Percentiles rank a stretch among this genome's conserved stretches.
phyloP scores from a whole-genome alignment of 257 asterid genomes.

The Nicotiana undulata region DNA sequence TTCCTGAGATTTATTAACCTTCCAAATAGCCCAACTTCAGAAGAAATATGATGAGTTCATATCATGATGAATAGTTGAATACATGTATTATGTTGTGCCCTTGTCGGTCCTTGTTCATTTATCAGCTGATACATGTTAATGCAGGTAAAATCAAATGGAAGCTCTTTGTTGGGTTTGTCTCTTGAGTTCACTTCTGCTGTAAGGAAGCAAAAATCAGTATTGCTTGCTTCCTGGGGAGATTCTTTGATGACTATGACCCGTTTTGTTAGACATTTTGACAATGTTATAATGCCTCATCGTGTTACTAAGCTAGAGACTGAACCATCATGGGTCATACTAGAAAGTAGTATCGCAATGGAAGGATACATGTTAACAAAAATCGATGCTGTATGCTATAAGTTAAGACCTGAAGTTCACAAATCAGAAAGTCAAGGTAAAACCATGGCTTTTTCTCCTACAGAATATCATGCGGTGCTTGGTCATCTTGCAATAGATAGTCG shows the following conservation, averaged over 20 bases:
- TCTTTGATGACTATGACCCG: constrained; percentile 48
- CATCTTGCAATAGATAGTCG: constrained; percentile 37
- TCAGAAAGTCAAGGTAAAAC: neutral
- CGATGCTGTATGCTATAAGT: constrained; percentile 53
- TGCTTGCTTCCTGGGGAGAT: constrained; percentile 58
- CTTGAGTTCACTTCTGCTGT: constrained; percentile 40
- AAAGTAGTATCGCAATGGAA: constrained; percentile 49
- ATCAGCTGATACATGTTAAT: neutral
- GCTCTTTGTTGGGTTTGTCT: constrained; percentile 61
- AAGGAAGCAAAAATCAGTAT: constrained; percentile 29
- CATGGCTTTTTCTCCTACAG: constrained; percentile 23
- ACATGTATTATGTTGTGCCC: neutral
- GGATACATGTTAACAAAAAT: constrained; percentile 54
- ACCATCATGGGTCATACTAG: constrained; percentile 57
- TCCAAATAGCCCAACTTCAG: neutral
- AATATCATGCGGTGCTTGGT: constrained; percentile 64
- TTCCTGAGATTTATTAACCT: neutral
- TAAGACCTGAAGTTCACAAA: constrained; percentile 21
- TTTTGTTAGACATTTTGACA: constrained; percentile 37
- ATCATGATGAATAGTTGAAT: neutral
- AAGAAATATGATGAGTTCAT: neutral
- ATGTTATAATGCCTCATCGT: constrained; percentile 54
- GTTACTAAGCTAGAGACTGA: constrained; percentile 33
- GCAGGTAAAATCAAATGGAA: constrained; percentile 62
- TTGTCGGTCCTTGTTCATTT: neutral